phyloP scores from a whole-genome alignment of 2,329 filamentous ascomycete genomes.

The Xylariaceae sp. region DNA sequence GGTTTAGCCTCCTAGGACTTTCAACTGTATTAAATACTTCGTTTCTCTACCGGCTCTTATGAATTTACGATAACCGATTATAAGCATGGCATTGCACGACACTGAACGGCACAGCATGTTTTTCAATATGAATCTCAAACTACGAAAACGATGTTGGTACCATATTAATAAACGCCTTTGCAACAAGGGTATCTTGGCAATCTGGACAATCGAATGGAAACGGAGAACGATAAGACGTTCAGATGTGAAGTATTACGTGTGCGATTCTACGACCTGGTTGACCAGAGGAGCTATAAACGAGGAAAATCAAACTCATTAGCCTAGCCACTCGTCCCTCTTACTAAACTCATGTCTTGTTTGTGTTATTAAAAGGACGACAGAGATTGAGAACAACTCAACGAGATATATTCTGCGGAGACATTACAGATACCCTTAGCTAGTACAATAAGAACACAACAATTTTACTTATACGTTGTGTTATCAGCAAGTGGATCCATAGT shows the following conservation, averaged over 20 bases:
- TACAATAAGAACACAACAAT: too few species aligned
- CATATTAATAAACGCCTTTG: slow-evolving; percentile 4
- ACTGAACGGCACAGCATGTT: slow-evolving; percentile 20
- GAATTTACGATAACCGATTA: slow-evolving; percentile 26
- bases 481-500: too few species aligned
- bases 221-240: slow-evolving; percentile 8
- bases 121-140: slow-evolving; percentile 14
- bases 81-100: slow-evolving; percentile 10
- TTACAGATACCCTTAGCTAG: slow-evolving; percentile 21
- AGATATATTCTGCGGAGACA: slow-evolving; percentile 3
- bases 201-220: not conserved
- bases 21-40: slow-evolving; percentile 25
- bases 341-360: slow-evolving; percentile 2
- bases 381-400: slow-evolving; percentile 6
- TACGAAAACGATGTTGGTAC: slow-evolving; percentile 21
- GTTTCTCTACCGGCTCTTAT: slow-evolving; percentile 5
- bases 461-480: too few species aligned
- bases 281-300: slow-evolving; percentile 2
- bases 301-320: not conserved
- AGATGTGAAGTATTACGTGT: slow-evolving; percentile 11
- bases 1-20: slow-evolving; percentile 8
- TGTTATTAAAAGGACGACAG: slow-evolving; percentile 2
- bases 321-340: not conserved
- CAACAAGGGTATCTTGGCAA: too few species aligned
- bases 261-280: slow-evolving; percentile 7